These are phyloP conservation scores for Cryptomeria japonica DNA, from an alignment of 75 land plant genomes.

Conservation along the genomic window DNA sequence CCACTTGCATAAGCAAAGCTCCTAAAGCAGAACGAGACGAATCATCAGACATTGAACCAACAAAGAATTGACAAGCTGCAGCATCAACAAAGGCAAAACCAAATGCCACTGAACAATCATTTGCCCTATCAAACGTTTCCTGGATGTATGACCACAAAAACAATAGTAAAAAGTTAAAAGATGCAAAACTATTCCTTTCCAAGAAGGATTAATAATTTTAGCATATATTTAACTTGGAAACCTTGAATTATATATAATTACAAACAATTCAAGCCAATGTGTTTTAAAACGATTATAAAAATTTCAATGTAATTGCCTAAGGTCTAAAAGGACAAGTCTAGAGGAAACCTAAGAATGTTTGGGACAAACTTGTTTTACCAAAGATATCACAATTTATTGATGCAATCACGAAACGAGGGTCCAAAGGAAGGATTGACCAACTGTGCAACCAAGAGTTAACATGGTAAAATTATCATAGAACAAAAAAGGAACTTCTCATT, in stretches of 20 bases:
- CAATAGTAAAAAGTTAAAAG: background rate
- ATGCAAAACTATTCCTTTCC: background rate
- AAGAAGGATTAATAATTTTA: background rate
- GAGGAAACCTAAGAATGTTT: background rate
- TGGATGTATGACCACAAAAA: background rate
- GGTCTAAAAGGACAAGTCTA: background rate
- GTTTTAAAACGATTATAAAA: background rate
- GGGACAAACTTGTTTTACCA: background rate
- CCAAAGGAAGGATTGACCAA: too few relatives aligned
- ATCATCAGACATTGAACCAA: conserved; percentile 85
- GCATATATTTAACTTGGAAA: background rate
- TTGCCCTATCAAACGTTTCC: conserved; percentile 7
- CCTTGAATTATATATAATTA: background rate
- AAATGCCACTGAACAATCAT: conserved; percentile 35
- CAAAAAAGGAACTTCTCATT: too few relatives aligned
- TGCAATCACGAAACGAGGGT: too few relatives aligned
- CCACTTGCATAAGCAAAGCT: conserved; percentile 85
- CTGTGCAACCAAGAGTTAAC: too few relatives aligned
- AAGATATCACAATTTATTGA: background rate
- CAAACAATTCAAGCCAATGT: background rate
- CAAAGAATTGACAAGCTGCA: conserved; percentile 85
- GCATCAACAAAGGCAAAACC: conserved; percentile 97
- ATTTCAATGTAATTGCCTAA: background rate
- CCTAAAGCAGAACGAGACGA: conserved; percentile 72
- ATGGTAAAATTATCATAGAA: too few relatives aligned